Conservation (phyloP, 2,329 filamentous ascomycete genomes). For the Grosmannia serpens region DNA sequence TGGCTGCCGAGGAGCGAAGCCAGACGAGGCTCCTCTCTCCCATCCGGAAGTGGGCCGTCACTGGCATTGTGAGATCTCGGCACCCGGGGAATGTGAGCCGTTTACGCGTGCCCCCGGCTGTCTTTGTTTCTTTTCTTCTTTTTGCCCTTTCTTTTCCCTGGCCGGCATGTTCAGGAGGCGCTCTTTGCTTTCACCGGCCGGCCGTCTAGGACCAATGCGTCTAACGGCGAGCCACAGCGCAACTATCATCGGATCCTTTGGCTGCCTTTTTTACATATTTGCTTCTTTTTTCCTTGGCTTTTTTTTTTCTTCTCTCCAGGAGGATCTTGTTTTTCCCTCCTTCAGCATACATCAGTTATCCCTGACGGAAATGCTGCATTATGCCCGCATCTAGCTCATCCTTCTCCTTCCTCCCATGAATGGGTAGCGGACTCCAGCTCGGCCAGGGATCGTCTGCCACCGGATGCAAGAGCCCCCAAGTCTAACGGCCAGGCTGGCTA, state of each 20-base stretch:
- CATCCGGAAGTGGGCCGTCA: not conserved
- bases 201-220: not conserved
- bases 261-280: no score
- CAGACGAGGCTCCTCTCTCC: not conserved
- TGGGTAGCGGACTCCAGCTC: not conserved
- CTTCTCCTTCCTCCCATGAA: no score
- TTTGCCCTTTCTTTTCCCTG: not conserved
- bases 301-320: not conserved
- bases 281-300: not conserved
- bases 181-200: not conserved
- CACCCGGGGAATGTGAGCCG: not conserved
- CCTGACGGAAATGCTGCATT: no score
- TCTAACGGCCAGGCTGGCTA: conserved; percentile 1
- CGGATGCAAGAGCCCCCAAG: not conserved
- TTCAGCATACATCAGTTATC: not conserved
- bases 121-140: not conserved
- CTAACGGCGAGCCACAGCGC: no score
- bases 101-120: not conserved
- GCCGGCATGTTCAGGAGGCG: not conserved
- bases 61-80: not conserved
- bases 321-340: not conserved
- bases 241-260: not conserved
- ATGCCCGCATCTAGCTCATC: no score
- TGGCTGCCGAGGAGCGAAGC: not conserved
- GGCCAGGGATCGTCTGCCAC: not conserved